A percentile compares a stretch with the other conserved stretches of the same genome.
Evolutionary conservation across 169 alveolate genomes (phyloP).

Genomic region (Pseudocohnilembus persalinus): DNA sequence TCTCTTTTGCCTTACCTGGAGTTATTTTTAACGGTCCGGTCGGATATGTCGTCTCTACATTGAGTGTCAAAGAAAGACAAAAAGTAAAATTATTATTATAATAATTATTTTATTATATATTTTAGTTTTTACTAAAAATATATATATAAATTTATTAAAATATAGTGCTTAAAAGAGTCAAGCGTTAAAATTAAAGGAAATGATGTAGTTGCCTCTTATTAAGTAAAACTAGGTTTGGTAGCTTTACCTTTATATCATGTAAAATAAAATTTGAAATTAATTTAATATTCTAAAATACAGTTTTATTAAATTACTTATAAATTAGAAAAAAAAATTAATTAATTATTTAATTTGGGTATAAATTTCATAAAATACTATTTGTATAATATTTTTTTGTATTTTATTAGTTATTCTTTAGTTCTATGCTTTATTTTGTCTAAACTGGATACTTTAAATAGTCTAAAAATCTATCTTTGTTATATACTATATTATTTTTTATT

Average conservation of each 20-base stretch:
- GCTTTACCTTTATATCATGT: conserved; percentile 45
- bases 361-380: too few species aligned
- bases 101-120: conserved; percentile 29
- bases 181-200: conserved; percentile 69
- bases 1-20: conserved; percentile 61
- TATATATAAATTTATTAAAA: conserved; percentile 7
- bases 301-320: too few species aligned
- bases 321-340: too few species aligned
- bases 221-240: conserved; percentile 49
- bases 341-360: too few species aligned
- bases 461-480: neutral
- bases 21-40: conserved; percentile 54
- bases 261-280: conserved; percentile 9
- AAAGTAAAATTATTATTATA: conserved; percentile 49
- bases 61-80: conserved; percentile 63
- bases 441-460: neutral
- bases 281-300: too few species aligned
- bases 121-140: conserved; percentile 37
- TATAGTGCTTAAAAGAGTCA: conserved; percentile 33
- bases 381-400: too few species aligned
- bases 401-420: neutral
- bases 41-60: conserved; percentile 30
- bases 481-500: conserved; percentile 32
- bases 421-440: neutral
- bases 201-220: conserved; percentile 72